These are phyloP conservation scores for Aspergillus sp. DNA, from an alignment of 2,329 filamentous ascomycete species.

Conservation along the genomic window DNA sequence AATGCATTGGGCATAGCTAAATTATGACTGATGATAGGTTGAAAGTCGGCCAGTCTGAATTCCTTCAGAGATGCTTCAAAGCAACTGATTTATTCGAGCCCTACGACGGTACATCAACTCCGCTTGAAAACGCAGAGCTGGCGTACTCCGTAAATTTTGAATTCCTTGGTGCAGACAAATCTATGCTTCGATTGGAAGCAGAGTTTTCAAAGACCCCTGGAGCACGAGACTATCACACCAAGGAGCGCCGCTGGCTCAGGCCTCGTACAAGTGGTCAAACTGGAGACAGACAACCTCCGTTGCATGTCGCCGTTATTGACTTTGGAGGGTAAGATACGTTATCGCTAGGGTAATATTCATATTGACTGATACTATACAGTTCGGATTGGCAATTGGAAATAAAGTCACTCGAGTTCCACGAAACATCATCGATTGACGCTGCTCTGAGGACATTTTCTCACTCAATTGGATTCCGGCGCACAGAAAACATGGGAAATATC, in stretches of 20 bases:
- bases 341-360: background rate
- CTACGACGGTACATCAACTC: slow-evolving; percentile 19
- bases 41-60: slow-evolving; percentile 21
- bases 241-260: slow-evolving; percentile 36
- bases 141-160: slow-evolving; percentile 44
- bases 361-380: slow-evolving; percentile 19
- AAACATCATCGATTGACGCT: slow-evolving; percentile 25
- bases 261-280: slow-evolving; percentile 21
- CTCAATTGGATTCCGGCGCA: slow-evolving; percentile 26
- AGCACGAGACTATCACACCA: slow-evolving; percentile 34
- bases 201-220: slow-evolving; percentile 32
- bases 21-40: slow-evolving; percentile 23
- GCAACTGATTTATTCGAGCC: slow-evolving; percentile 31
- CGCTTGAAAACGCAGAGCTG: slow-evolving; percentile 26
- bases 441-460: slow-evolving; percentile 31
- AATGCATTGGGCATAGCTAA: background rate
- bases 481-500: slow-evolving; percentile 21
- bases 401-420: slow-evolving; percentile 39
- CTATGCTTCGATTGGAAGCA: slow-evolving; percentile 39
- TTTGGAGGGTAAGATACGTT: slow-evolving; percentile 31
- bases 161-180: slow-evolving; percentile 30
- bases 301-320: slow-evolving; percentile 39
- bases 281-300: slow-evolving; percentile 24
- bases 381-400: slow-evolving; percentile 45
- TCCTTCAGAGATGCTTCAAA: slow-evolving; percentile 30